Evolutionary conservation across 2,329 filamentous ascomycete species (phyloP).

Genomic region (Phyllosticta ampelicida): DNA sequence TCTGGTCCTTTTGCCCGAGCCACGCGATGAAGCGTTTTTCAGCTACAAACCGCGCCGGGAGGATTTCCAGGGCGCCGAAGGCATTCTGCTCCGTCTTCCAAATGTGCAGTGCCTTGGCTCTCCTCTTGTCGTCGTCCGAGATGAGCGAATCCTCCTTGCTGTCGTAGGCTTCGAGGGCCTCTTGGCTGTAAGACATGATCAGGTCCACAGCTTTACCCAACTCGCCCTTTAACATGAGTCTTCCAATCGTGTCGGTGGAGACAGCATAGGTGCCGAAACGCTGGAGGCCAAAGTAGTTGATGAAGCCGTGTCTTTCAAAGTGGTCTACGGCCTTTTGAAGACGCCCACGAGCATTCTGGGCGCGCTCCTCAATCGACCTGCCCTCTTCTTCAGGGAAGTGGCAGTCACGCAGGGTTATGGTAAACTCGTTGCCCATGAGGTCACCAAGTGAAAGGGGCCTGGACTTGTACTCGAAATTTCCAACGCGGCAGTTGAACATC

Average conservation of each 20-base stretch:
- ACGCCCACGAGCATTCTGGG: constrained; percentile 39
- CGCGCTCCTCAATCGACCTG: constrained; percentile 22
- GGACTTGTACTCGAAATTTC: constrained; percentile 69
- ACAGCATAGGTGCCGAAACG: constrained; percentile 83
- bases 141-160: constrained; percentile 36
- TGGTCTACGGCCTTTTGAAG: constrained; percentile 52
- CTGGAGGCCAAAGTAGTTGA: constrained; percentile 98
- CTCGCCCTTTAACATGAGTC: constrained; percentile 71
- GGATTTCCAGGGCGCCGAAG: constrained; percentile 49
- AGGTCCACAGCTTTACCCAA: constrained; percentile 70
- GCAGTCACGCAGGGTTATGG: constrained; percentile 82
- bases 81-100: constrained; percentile 55
- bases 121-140: constrained; percentile 64
- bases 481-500: constrained; percentile 54
- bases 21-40: constrained; percentile 72
- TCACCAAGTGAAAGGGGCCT: constrained; percentile 71
- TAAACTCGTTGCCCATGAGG: constrained; percentile 81
- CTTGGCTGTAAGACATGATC: constrained; percentile 62
- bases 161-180: constrained; percentile 46
- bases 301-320: constrained; percentile 66
- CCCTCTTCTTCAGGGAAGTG: constrained; percentile 43
- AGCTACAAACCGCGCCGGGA: constrained; percentile 74
- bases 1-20: constrained; percentile 41
- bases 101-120: constrained; percentile 65
- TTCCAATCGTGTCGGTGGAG: constrained; percentile 75